These are phyloP conservation scores for Alternaria panax DNA, from an alignment of 2,329 filamentous ascomycete genomes.

Conservation along the genomic window DNA sequence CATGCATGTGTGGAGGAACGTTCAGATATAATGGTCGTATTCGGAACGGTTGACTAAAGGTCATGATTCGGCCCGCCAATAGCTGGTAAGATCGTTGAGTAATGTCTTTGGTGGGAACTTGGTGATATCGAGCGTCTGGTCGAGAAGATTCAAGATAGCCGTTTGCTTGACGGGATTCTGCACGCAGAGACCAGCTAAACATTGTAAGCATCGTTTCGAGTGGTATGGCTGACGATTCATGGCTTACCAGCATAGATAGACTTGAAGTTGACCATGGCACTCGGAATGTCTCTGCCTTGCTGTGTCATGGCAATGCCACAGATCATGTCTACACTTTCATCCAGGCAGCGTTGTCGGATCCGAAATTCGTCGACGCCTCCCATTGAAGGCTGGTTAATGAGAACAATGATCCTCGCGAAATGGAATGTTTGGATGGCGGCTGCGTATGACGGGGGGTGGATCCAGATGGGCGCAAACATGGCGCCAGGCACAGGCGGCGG, in stretches of 20 bases:
- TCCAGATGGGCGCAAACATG: conserved; percentile 36
- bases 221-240: too few relatives aligned
- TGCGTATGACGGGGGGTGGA: conserved; percentile 44
- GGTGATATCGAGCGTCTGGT: conserved; percentile 37
- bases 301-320: conserved; percentile 59
- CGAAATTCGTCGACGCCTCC: conserved; percentile 60
- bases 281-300: conserved; percentile 35
- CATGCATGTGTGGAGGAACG: not conserved
- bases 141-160: conserved; percentile 36
- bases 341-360: conserved; percentile 54
- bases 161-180: conserved; percentile 37
- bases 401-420: conserved; percentile 61
- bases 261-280: conserved; percentile 39
- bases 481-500: conserved; percentile 17
- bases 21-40: not conserved
- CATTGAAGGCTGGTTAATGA: conserved; percentile 61
- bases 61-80: conserved; percentile 37
- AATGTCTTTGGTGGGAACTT: conserved; percentile 42
- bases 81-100: conserved; percentile 37
- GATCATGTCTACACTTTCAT: conserved; percentile 58
- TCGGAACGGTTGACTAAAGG: not conserved
- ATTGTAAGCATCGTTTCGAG: conserved; percentile 4
- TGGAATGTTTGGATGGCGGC: conserved; percentile 62
- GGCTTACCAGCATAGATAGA: conserved; percentile 42
- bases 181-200: conserved; percentile 41